Evolutionary conservation across 176 grass and related monocot species (phyloP).

Genomic region (Rhynchospora tenuis): DNA sequence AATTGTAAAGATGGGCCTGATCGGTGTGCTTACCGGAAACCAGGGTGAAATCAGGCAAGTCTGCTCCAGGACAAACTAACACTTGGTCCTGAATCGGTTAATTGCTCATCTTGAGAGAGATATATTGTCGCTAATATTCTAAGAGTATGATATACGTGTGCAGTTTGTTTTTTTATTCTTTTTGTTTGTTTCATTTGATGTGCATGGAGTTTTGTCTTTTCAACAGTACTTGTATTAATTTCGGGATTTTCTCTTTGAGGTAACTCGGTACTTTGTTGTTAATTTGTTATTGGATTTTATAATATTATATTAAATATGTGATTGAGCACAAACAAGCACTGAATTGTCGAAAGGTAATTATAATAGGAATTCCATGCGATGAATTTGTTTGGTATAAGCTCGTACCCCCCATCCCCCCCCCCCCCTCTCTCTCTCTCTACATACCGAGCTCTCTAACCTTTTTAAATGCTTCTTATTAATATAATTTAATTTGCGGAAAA

Average conservation of each 20-base stretch:
- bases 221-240: neutral
- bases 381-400: too few species aligned
- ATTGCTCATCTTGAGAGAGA: too few species aligned
- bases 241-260: neutral
- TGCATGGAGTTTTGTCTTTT: neutral
- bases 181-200: neutral
- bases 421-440: too few species aligned
- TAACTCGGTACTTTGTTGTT: neutral
- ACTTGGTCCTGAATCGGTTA: too few species aligned
- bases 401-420: too few species aligned
- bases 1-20: constrained; percentile 25
- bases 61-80: constrained; percentile 21
- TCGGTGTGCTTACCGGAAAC: constrained; percentile 26
- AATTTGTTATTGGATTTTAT: neutral
- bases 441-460: too few species aligned
- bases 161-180: neutral
- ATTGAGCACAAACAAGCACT: neutral
- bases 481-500: too few species aligned
- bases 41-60: constrained; percentile 31
- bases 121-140: too few species aligned
- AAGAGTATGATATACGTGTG: neutral
- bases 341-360: neutral
- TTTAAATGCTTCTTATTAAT: too few species aligned
- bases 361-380: too few species aligned
- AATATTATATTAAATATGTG: neutral